Base-by-base conservation (phyloP, 805 yeast species). In the Wickerhamiella brachini region DNA sequence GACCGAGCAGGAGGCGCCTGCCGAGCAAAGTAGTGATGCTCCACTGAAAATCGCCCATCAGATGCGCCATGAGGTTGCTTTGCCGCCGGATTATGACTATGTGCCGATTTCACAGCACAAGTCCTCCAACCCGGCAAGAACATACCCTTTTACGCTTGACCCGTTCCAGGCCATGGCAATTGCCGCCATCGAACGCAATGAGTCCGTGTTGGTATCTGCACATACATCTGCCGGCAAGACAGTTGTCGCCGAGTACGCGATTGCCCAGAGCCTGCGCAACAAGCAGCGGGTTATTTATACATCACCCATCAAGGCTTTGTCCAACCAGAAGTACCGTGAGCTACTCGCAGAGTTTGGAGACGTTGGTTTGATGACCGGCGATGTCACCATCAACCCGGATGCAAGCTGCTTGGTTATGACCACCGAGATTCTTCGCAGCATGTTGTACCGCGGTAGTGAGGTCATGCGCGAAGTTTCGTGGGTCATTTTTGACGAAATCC, bases 361-460 rank as follows among this genome's bases (percentile, higher is more conserved):
- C 65, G 97, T 93, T 29, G 99, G 99, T 48, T 75, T 93, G 54
- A 93, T 93, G 95, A 93, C 99, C 12, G 99, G 99, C 67, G 99
- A 93, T 75, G 96, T 93, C 45, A 90, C 97, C 23, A 93, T 93
- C 57, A 93, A 93, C 62, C 97, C 97, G 3, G 97, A 90, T 60
- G 99, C 98, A 3, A 90, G 95, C 44, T 93, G 99, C 72, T 73
- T 93, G 57, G 97, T 93, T 48, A 93, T 93, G 99, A 93, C 99
- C 20, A 93, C 99, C 0, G 99, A 93, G 69, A 94, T 93, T 82
- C 73, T 93, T 61, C 73, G 99, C 63, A 83, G 95, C 53, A 93
- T 93, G 99, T 75, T 93, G 44, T 93, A 93, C 66, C 76, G 97
- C 66, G 99, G 99, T 56, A 86, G 97, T 13, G 98, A 93, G 66